Percentiles rank a stretch among this genome's conserved stretches.
Evolutionary conservation across 2,329 filamentous ascomycete genomes (phyloP).

Genomic region (Calonectria crousiana): DNA sequence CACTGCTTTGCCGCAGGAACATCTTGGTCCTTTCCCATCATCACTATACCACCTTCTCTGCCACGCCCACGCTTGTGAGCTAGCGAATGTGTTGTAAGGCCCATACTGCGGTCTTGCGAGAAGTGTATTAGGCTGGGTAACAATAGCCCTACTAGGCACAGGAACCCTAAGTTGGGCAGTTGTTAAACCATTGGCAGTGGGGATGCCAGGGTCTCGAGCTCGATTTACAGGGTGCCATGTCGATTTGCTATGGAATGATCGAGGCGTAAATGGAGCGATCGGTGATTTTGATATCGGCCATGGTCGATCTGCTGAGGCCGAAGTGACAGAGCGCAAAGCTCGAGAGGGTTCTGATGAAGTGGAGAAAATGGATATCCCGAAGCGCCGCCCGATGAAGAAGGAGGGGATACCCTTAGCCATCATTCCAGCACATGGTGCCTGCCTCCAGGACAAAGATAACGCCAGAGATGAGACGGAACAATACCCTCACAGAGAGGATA

Average conservation of each 20-base stretch:
- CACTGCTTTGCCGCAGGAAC: constrained; percentile 42
- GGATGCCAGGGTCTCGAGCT: background rate
- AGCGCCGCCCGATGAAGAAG: constrained; percentile 52
- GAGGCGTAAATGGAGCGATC: constrained; percentile 18
- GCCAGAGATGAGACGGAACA: constrained; percentile 30
- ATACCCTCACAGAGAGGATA: constrained; percentile 21
- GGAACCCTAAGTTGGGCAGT: constrained; percentile 13
- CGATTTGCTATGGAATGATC: constrained; percentile 25
- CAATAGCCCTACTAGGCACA: constrained; percentile 12
- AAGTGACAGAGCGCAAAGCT: constrained; percentile 28
- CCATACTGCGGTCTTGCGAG: constrained; percentile 13
- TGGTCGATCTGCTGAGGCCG: constrained; percentile 26
- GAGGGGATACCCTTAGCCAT: constrained; percentile 56
- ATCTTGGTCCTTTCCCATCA: constrained; percentile 33
- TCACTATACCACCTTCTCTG: constrained; percentile 37
- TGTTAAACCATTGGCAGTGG: background rate
- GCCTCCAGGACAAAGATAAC: constrained; percentile 37
- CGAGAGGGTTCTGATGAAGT: constrained; percentile 40
- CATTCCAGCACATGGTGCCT: constrained; percentile 54
- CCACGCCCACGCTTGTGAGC: constrained; percentile 13
- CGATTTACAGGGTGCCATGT: constrained; percentile 15
- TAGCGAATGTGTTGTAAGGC: background rate
- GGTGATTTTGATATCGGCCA: constrained; percentile 25
- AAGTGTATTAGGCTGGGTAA: constrained; percentile 17
- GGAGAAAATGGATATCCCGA: constrained; percentile 43